These are phyloP conservation scores for Amylocystis lapponica DNA, from an alignment of 768 basidiomycete species.

Conservation along the genomic window DNA sequence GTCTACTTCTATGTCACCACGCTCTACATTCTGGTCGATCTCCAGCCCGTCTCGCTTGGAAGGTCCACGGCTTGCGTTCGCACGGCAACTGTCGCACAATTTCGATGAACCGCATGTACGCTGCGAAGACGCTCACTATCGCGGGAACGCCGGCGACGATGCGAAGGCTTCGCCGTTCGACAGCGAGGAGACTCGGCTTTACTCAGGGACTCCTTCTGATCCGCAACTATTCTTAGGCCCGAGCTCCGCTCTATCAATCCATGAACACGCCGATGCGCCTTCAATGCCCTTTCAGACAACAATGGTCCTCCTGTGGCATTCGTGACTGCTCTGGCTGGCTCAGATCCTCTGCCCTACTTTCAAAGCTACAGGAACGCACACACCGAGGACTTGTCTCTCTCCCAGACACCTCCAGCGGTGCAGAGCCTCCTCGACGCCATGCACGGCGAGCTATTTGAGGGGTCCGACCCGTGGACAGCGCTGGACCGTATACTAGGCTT, in stretches of 20 bases:
- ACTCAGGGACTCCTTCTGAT: too few species aligned
- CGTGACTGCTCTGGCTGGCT: background rate
- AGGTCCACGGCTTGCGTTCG: background rate
- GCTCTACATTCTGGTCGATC: background rate
- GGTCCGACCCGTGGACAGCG: conserved; percentile 14
- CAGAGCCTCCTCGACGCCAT: conserved; percentile 10
- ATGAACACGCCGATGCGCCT: background rate
- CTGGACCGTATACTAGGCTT: conserved; percentile 10
- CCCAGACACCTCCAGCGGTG: background rate
- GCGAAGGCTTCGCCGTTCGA: too few species aligned
- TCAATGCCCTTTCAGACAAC: background rate
- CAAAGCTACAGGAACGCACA: too few species aligned
- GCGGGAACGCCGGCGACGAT: too few species aligned
- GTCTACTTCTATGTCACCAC: background rate
- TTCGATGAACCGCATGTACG: too few species aligned
- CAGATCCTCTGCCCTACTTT: background rate
- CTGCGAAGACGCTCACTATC: too few species aligned
- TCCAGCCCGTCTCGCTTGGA: conserved; percentile 3
- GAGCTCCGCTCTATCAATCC: background rate
- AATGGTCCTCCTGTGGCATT: background rate
- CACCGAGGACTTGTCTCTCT: background rate
- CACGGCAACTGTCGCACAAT: too few species aligned
- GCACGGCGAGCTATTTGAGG: conserved; percentile 16
- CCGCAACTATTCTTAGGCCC: too few species aligned
- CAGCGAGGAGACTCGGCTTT: too few species aligned